Percentiles rank a stretch among this genome's conserved stretches.
Conservation (phyloP, 208 protist species). For the Willaertia magna region DNA sequence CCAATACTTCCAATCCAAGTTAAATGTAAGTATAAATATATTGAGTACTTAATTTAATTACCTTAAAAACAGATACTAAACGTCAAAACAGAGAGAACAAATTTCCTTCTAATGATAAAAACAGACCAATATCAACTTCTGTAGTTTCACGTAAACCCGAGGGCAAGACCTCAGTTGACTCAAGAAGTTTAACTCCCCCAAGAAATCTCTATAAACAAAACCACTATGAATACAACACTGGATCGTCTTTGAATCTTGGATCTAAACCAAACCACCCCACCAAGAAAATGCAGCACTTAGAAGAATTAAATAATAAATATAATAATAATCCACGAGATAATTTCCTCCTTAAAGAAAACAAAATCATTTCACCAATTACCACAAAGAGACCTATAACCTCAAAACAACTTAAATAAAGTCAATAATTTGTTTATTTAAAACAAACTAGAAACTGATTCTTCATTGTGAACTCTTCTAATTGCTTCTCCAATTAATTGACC, state of each 20-base stretch:
- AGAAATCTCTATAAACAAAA: not conserved
- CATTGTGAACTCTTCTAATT: constrained; percentile 62
- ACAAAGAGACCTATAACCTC: too few species aligned
- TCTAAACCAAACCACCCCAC: not conserved
- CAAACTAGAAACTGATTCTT: constrained; percentile 56
- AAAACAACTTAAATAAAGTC: too few species aligned
- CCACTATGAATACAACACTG: not conserved
- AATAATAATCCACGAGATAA: not conserved
- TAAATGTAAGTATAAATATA: too few species aligned
- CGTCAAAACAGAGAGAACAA: too few species aligned
- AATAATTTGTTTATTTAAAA: constrained; percentile 13
- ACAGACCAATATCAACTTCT: too few species aligned
- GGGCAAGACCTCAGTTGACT: too few species aligned
- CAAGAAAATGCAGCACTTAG: not conserved
- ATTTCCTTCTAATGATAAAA: too few species aligned
- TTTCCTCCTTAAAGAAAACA: not conserved
- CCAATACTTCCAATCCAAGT: too few species aligned
- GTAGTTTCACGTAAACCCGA: too few species aligned
- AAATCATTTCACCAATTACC: too few species aligned
- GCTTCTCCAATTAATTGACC: constrained; percentile 64
- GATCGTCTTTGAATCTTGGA: not conserved
- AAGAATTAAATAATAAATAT: not conserved
- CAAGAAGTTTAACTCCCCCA: not conserved
- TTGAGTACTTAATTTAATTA: too few species aligned
- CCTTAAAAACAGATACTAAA: too few species aligned